Evolutionary conservation across 2,329 filamentous ascomycete species (phyloP), one percentile per base, ranked within the genome.

Genomic region (Polychaeton citri): DNA sequence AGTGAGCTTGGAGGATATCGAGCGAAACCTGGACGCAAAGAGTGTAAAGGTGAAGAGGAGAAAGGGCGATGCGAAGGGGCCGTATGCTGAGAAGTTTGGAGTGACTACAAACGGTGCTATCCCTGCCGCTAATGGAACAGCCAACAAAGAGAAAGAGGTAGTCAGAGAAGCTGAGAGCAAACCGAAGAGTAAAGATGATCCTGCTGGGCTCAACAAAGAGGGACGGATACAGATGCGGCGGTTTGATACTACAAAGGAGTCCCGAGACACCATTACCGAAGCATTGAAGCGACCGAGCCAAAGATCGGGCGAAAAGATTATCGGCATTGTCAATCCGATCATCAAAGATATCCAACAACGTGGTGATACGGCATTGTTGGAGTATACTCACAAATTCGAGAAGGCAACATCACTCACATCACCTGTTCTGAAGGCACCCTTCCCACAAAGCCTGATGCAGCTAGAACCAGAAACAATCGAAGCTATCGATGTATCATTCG

Each of bases 361-460:
- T 21, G 90, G 90, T 36, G 90, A 98, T 61, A 80, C 80, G 50
- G 87, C 85, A 3, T 70, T 98, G 17, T 71, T 98, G 31, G 80
- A 82, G 34, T 96, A 94, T 60, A 96, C 90, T 1, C 87, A 95
- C 71, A 94, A 92, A 60, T 98, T 98, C 49, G 90, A 98, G 57
- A 94, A 88, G 64, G 90, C 88, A 1, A 93, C 84, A 1, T 88
- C 83, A 2, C 68, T 98, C 40, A 90, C 76, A 10, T 88, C 86
- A 1, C 85, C 88, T 0, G 86, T 98, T 10, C 68, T 98, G 43
- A 81, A 77, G 52, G 88, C 90, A 1, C 90, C 90, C 0, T 98
- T 94, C 66, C 79, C 85, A 1, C 63, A 78, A 46, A 74, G 78
- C 40, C 67, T 96, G 31, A 96, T 98, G 90, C 69, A 85, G 43